Percentiles rank a stretch among this genome's conserved stretches.
Conservation (phyloP, 148 eudicot genomes). For the Rhododendron ferrugineum region DNA sequence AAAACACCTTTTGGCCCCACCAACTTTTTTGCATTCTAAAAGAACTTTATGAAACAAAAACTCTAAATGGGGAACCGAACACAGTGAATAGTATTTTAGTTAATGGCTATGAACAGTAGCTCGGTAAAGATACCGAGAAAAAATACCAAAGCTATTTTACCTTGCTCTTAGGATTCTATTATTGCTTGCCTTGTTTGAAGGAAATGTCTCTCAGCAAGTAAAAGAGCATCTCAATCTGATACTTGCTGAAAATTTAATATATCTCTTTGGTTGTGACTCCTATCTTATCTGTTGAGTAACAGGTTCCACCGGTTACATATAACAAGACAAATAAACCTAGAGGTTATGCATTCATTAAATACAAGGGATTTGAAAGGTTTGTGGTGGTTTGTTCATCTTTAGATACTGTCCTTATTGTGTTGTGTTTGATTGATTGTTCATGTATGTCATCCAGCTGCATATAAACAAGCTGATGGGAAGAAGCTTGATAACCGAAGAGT, state of each 20-base stretch:
- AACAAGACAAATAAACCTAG: constrained; percentile 74
- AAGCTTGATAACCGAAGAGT: constrained; percentile 96
- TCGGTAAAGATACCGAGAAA: no score
- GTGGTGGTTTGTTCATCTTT: not conserved
- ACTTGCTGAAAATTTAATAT: not conserved
- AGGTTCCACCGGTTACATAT: constrained; percentile 77
- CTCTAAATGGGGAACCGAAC: no score
- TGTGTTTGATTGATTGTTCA: not conserved
- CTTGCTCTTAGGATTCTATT: constrained; percentile 39
- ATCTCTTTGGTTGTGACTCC: constrained; percentile 18
- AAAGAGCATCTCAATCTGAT: constrained; percentile 8
- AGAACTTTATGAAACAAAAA: no score
- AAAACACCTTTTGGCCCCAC: no score
- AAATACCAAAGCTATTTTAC: no score
- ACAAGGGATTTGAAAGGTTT: constrained; percentile 99
- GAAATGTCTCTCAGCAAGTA: constrained; percentile 2
- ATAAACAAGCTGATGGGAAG: constrained; percentile 97
- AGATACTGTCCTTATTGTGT: not conserved
- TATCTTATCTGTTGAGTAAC: constrained; percentile 20
- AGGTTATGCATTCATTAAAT: constrained; percentile 97
- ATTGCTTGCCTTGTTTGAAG: constrained; percentile 15
- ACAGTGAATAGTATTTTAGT: no score
- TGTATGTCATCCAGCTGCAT: constrained; percentile 61
- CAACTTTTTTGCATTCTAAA: no score
- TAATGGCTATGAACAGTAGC: no score